phyloP scores from a whole-genome alignment of 129 eudicot species.

The Logfia minima region DNA sequence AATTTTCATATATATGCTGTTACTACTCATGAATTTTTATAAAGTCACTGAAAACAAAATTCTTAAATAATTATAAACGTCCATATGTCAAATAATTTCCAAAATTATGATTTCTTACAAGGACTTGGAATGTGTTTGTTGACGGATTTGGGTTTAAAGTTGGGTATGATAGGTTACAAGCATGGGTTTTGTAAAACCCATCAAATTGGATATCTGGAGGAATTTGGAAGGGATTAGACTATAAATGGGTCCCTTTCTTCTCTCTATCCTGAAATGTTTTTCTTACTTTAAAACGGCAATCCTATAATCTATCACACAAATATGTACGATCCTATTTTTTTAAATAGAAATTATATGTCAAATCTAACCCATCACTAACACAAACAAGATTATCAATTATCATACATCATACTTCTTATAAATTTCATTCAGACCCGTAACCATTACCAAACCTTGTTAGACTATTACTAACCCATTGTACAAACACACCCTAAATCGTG shows the following conservation, averaged over 20 bases:
- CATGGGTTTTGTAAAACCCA: not conserved
- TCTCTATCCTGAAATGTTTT: not conserved
- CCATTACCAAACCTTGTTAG: no score
- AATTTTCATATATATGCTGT: not conserved
- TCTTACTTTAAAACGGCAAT: no score
- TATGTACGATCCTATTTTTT: not conserved
- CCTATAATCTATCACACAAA: no score
- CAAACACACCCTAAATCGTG: no score
- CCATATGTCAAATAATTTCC: not conserved
- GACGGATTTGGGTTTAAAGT: not conserved
- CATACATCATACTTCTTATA: not conserved
- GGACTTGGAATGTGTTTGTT: not conserved
- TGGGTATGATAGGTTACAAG: not conserved
- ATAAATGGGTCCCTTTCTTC: not conserved
- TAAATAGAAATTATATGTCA: not conserved
- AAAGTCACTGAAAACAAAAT: not conserved
- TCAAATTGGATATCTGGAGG: not conserved
- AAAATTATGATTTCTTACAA: not conserved
- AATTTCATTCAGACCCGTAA: not conserved
- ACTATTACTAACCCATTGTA: no score
- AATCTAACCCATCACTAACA: not conserved
- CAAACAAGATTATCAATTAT: not conserved
- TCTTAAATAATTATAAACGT: no score
- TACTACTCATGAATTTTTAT: not conserved
- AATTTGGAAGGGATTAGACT: not conserved